Evolutionary conservation across 2,329 filamentous ascomycete species (phyloP), one percentile per base, ranked within the genome.

Genomic region (Lachnellula subtilissima): DNA sequence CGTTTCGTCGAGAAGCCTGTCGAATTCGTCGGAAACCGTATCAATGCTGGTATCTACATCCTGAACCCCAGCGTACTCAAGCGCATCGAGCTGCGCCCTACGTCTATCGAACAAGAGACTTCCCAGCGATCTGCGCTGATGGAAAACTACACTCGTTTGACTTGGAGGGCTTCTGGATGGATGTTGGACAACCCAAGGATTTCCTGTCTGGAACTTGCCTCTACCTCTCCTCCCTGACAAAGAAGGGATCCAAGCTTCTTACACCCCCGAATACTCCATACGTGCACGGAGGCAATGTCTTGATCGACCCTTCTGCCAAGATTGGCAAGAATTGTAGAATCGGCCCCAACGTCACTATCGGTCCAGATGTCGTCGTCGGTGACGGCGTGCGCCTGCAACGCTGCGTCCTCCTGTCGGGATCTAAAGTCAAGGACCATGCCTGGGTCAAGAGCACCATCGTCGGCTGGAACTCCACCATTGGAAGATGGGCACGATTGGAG

Each of bases 371-470:
- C 46, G 86, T 96, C 48, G 82, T 99, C 56, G 93, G 93, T 54
- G 93, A 99, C 64, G 94, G 93, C 71, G 94, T 97, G 43, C 86
- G 93, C 66, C 82, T 99, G 64, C 93, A 97, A 76, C 87, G 94
- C 67, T 96, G 89, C 69, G 94, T 97, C 23, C 76, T 99, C 55
- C 82, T 99, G 63, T 83, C 87, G 60, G 89, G 90, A 69, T 91
- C 88, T 76, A 96, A 95, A 79, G 87, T 97, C 75, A 97, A 97
- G 83, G 94, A 99, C 72, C 93, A 99, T 73, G 94, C 94, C 48
- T 97, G 93, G 93, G 84, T 99, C 74, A 97, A 97, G 85, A 95
- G 89, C 72, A 94, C 93, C 68, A 97, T 99, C 73, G 91, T 97
- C 52, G 93, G 93, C 70, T 99, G 93, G 93, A 96, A 97, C 82